Evolutionary conservation across 805 yeast genomes (phyloP), one percentile per base, ranked within the genome.

Genomic region (Lachancea sp.): DNA sequence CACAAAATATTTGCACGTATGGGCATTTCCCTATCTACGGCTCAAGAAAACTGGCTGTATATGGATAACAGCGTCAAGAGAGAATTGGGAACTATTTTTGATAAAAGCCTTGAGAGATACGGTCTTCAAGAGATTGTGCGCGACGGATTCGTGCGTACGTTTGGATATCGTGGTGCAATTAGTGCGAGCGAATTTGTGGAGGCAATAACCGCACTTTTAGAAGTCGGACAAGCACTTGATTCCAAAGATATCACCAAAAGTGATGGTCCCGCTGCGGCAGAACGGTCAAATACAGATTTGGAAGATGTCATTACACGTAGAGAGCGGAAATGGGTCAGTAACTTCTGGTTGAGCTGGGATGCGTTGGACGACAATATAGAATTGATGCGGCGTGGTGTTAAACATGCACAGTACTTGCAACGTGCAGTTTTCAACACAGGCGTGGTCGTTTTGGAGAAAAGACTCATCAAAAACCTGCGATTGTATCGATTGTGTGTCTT

Each of bases 181-280:
- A 80, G 95, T 32, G 98, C 98, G 0, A 85, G 88, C 64, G 99
- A 93, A 62, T 88, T 84, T 58, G 96, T 86, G 3, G 97, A 93
- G 58, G 78, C 96, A 0, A 67, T 93, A 8, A 77, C 89, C 3
- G 96, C 98, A 2, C 63, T 91, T 43, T 67, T 93, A 19, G 97
- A 93, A 58, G 76, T 73, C 44, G 85, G 82, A 47, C 73, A 66
- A n/a, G 39, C 20, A 7, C 13, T 44, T 15, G 36, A 41, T 26
- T 35, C 46, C 5, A 38, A 43, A 16, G 46, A 37, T 6, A 19
- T 38, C 9, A 11, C 34, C 3, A 36, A 42, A 16, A 17, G 29
- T 34, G 38, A 53, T 17, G 56, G 54, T 2, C 62, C 64, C 38
- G 56, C 56, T 1, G 56, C 38, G 2, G 41, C 31, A 10, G 42